Evolutionary conservation across 2,329 filamentous ascomycete genomes (phyloP), one percentile per base, ranked within the genome.

Genomic region (Botrytis fabae): DNA sequence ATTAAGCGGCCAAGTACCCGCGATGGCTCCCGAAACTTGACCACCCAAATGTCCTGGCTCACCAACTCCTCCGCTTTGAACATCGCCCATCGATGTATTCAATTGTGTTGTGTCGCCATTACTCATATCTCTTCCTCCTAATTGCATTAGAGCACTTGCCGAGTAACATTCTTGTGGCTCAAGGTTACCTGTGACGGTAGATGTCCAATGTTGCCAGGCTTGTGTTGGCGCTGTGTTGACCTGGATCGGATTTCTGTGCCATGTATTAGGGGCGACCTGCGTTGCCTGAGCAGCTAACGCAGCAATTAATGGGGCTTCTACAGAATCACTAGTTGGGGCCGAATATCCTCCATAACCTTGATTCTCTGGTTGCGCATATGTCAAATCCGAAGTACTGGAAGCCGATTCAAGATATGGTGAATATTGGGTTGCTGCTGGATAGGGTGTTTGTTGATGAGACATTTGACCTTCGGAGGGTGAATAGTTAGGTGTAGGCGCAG

Each of bases 201-300:
- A 76, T 0, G 80, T 77, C 77, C 78, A 82, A 72, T 79, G 76
- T 16, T 79, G 78, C 80, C 80, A 81, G n/a, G 78, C 74, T 54
- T 78, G 77, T 42, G 65, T 68, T 32, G 78, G 76, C 32, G 77
- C 75, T 18, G 78, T 69, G 40, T 76, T 75, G 20, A 71, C 73
- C 32, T 32, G 74, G 42, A 42, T 74, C 51, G 35, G 75, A 54
- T n/a, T 64, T 54, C 51, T 73, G 62, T 72, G 71, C 77, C 75
- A 80, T n/a, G 65, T 73, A 28, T 76, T 74, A 22, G 75, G 69
- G 38, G 83, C 83, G 48, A 84, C 83, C 73, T 80, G 79, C 28
- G 76, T 74, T 35, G 76, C 76, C 66, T 78, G 77, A 6, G 75
- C 70, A n/a, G 77, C 76, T 35, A 78, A 78, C 8, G 75, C 76